Evolutionary conservation across 345 rosid species (phyloP).

Genomic region (Diplotaxis tenuifolia): DNA sequence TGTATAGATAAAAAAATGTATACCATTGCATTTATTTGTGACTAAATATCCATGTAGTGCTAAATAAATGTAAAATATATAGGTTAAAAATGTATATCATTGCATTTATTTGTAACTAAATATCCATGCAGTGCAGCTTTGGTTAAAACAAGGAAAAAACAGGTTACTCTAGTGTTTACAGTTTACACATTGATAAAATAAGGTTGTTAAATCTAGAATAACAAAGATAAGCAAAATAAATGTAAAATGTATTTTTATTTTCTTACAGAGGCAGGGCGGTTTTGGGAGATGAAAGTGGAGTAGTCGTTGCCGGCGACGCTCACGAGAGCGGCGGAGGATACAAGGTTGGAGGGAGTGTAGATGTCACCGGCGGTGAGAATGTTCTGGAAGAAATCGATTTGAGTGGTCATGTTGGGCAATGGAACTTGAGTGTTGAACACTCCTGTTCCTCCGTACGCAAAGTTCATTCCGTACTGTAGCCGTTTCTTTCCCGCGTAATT

Average conservation of each 20-base stretch:
- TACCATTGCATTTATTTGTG: neutral
- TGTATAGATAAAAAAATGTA: neutral
- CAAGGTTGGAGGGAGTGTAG: constrained; percentile 38
- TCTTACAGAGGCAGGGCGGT: constrained; percentile 47
- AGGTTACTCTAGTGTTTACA: neutral
- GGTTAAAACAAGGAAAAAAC: too few species aligned
- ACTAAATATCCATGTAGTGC: neutral
- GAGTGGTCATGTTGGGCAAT: constrained; percentile 70
- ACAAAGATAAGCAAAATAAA: too few species aligned
- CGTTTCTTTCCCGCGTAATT: constrained; percentile 30
- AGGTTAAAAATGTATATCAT: neutral
- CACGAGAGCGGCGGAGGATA: constrained; percentile 53
- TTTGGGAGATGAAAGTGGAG: constrained; percentile 35
- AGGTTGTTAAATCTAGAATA: too few species aligned
- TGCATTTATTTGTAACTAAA: neutral
- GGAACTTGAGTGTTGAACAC: constrained; percentile 52
- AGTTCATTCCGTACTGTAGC: constrained; percentile 61
- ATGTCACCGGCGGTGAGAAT: constrained; percentile 37
- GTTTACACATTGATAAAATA: too few species aligned
- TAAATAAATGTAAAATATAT: neutral
- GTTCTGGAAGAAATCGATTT: constrained; percentile 52
- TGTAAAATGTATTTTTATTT: neutral
- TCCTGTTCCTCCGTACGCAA: constrained; percentile 84
- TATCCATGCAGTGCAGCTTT: neutral
- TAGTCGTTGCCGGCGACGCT: constrained; percentile 81